Conservation (phyloP, 2,329 filamentous ascomycete genomes). For the Fusarium coffeatum region DNA sequence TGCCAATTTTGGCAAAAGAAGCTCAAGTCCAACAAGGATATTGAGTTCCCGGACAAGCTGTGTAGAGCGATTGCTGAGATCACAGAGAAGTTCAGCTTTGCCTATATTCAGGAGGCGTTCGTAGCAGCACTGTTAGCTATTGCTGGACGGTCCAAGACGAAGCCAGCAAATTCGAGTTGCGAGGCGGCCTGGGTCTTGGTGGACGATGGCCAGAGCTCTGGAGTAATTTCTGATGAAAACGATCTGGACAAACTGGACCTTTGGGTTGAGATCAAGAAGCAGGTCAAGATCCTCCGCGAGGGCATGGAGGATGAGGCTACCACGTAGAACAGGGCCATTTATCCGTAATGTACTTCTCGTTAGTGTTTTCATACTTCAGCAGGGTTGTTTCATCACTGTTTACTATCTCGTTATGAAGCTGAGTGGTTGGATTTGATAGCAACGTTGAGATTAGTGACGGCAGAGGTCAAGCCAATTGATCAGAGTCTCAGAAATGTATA, state of each 20-base stretch:
- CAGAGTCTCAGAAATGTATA: not conserved
- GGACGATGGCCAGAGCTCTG: not conserved
- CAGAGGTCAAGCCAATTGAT: no score
- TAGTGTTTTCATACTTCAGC: not conserved
- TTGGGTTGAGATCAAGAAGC: constrained; percentile 3
- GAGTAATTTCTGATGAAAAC: not conserved
- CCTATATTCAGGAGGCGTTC: constrained; percentile 4
- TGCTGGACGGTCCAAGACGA: not conserved
- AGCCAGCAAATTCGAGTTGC: not conserved
- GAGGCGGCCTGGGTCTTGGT: not conserved
- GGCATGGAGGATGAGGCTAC: not conserved
- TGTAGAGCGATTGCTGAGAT: not conserved
- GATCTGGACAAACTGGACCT: not conserved
- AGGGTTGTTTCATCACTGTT: no score
- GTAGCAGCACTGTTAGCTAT: not conserved
- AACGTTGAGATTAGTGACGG: no score
- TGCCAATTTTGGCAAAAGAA: constrained; percentile 2
- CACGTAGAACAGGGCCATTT: not conserved
- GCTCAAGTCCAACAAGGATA: not conserved
- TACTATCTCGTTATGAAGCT: no score
- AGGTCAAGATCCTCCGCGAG: constrained; percentile 1
- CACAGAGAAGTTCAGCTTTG: constrained; percentile 8
- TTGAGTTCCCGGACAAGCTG: not conserved
- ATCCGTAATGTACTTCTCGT: not conserved
- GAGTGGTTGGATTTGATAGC: no score